A percentile compares a stretch with the other conserved stretches of the same genome.
These are phyloP conservation scores for Arthrobotrys pseudoclavata DNA, from an alignment of 2,329 filamentous ascomycete species.

Conservation along the genomic window DNA sequence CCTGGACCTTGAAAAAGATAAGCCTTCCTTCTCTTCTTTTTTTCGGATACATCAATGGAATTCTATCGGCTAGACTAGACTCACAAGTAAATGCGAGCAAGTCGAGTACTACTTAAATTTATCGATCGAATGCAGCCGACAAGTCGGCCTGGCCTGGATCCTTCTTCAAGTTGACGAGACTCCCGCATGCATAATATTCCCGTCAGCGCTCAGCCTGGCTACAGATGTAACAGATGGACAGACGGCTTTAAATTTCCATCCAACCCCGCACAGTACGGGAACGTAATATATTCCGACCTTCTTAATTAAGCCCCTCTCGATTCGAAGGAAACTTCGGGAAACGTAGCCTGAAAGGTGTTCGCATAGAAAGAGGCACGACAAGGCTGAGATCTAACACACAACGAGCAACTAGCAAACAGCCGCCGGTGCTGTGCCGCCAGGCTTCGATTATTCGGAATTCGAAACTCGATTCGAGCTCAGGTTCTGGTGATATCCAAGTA, in stretches of 20 bases:
- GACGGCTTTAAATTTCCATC: too few relatives aligned
- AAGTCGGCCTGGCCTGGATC: background rate
- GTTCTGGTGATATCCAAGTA: too few relatives aligned
- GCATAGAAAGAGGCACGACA: background rate
- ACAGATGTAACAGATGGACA: too few relatives aligned
- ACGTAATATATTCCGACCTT: too few relatives aligned
- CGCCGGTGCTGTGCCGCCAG: background rate
- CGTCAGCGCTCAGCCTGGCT: too few relatives aligned
- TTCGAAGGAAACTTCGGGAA: too few relatives aligned
- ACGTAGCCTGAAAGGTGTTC: too few relatives aligned
- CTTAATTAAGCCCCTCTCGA: too few relatives aligned
- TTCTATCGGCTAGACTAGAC: background rate
- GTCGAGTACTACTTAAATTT: background rate
- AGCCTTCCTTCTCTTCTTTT: background rate
- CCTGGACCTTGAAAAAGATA: background rate
- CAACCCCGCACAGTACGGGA: too few relatives aligned
- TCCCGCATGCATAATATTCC: too few relatives aligned
- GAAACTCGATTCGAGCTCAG: too few relatives aligned
- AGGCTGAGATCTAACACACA: background rate
- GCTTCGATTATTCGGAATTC: background rate
- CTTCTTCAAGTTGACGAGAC: background rate
- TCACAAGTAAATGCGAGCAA: constrained; percentile 8
- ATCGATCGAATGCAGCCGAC: background rate
- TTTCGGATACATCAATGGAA: background rate
- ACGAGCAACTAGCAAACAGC: background rate